Conservation (phyloP, 2,329 filamentous ascomycete genomes). For the Beauveria medogensis region DNA sequence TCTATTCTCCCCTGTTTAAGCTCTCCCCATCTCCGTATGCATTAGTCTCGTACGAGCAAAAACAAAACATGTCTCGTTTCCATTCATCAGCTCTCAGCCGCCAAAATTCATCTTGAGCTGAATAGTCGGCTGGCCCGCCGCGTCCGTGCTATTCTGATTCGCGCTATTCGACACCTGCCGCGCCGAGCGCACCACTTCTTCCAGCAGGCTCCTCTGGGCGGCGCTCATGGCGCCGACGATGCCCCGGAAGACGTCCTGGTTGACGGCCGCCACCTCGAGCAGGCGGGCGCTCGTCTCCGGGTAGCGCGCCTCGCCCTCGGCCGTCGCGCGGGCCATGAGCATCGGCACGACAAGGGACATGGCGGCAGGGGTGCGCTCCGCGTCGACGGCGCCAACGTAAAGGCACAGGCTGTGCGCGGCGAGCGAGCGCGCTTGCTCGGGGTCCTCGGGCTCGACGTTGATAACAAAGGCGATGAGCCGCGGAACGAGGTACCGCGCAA, state of each 20-base stretch:
- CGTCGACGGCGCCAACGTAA: constrained; percentile 49
- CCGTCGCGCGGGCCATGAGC: constrained; percentile 63
- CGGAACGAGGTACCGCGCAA: constrained; percentile 67
- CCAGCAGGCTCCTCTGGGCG: constrained; percentile 68
- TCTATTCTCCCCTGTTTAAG: neutral
- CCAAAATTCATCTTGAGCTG: constrained; percentile 92
- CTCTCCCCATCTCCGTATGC: neutral
- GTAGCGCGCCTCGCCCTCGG: constrained; percentile 53
- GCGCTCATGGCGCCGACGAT: constrained; percentile 65
- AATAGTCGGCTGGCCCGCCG: constrained; percentile 66
- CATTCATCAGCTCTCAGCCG: constrained; percentile 19
- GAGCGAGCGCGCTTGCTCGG: constrained; percentile 64
- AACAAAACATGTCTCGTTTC: neutral
- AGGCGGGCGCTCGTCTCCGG: constrained; percentile 68
- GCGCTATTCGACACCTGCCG: constrained; percentile 36
- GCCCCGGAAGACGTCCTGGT: constrained; percentile 64
- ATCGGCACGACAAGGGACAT: constrained; percentile 72
- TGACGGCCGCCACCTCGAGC: constrained; percentile 69
- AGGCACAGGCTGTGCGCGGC: constrained; percentile 67
- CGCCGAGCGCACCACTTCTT: constrained; percentile 67
- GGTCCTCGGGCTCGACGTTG: constrained; percentile 63
- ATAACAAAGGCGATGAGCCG: constrained; percentile 69
- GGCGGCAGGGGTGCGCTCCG: constrained; percentile 45
- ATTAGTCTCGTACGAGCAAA: neutral
- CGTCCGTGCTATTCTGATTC: constrained; percentile 31